Evolutionary conservation across 1,284 basidiomycete genomes (phyloP).

Genomic region (Moniliophthora roreri): DNA sequence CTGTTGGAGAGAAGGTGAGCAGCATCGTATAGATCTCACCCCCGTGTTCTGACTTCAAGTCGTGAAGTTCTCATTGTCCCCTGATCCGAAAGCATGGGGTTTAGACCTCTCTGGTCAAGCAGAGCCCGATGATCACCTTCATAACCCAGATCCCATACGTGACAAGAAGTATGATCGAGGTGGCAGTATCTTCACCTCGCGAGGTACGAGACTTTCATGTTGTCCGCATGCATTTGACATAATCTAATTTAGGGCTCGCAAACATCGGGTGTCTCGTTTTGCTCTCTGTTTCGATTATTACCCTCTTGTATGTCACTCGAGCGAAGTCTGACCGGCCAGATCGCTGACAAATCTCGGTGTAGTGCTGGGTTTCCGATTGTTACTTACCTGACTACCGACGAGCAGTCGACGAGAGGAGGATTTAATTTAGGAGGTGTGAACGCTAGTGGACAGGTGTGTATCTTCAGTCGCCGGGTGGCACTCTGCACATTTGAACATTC

Average conservation of each 20-base stretch:
- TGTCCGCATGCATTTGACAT: too few species aligned
- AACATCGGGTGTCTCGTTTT: background rate
- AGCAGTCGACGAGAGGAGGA: background rate
- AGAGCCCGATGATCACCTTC: background rate
- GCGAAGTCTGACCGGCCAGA: background rate
- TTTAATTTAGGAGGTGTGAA: conserved; percentile 78
- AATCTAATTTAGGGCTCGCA: background rate
- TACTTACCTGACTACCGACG: background rate
- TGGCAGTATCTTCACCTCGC: background rate
- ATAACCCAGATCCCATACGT: too few species aligned
- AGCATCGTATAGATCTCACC: too few species aligned
- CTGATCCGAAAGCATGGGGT: background rate
- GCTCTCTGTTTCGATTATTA: background rate
- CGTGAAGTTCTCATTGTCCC: background rate
- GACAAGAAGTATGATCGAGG: background rate
- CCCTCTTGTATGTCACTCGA: background rate
- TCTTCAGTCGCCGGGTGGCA: too few species aligned
- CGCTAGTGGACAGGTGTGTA: conserved; percentile 67
- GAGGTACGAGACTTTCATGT: too few species aligned
- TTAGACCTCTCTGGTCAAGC: background rate
- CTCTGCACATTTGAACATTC: too few species aligned
- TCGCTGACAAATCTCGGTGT: background rate
- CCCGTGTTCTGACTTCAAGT: too few species aligned
- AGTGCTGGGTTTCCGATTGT: background rate
- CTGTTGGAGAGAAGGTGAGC: too few species aligned